Percentiles rank a stretch among this genome's conserved stretches.
Conservation (phyloP, 75 land plant species). For the Pinus taeda region DNA sequence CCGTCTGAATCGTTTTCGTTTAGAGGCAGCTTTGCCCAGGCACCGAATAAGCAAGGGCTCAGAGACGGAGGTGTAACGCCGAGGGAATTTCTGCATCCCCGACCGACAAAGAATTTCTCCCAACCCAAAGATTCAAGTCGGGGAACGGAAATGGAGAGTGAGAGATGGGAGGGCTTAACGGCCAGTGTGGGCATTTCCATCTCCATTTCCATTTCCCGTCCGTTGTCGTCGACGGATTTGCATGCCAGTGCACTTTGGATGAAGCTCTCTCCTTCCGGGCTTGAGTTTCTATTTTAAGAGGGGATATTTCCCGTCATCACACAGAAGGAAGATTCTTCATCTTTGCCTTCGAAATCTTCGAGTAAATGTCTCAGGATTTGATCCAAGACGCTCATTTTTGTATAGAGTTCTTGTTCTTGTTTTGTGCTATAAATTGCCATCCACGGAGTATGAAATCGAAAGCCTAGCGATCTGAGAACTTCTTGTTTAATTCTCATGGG, state of each 20-base stretch:
- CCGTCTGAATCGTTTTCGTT: slow-evolving; percentile 37
- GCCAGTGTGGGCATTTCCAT: not conserved
- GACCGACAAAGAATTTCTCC: too few relatives aligned
- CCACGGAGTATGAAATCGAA: too few relatives aligned
- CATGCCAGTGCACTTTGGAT: not conserved
- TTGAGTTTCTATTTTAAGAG: not conserved
- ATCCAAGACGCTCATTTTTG: not conserved
- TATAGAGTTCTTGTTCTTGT: too few relatives aligned
- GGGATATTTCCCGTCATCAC: not conserved
- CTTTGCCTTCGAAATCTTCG: not conserved
- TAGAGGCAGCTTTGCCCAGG: slow-evolving; percentile 21
- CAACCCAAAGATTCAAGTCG: not conserved
- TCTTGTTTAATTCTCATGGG: too few relatives aligned
- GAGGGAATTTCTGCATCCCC: not conserved
- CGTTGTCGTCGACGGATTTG: not conserved
- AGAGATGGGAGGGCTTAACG: not conserved
- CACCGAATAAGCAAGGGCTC: slow-evolving; percentile 8
- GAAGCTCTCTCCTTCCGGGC: not conserved
- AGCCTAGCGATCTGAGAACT: too few relatives aligned
- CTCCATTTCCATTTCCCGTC: not conserved
- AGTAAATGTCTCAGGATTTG: not conserved
- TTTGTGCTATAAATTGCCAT: too few relatives aligned
- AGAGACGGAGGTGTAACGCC: not conserved
- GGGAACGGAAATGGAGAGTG: not conserved
- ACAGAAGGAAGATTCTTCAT: not conserved